phyloP scores from a whole-genome alignment of 768 basidiomycete species.

The Mrakia gelida region DNA sequence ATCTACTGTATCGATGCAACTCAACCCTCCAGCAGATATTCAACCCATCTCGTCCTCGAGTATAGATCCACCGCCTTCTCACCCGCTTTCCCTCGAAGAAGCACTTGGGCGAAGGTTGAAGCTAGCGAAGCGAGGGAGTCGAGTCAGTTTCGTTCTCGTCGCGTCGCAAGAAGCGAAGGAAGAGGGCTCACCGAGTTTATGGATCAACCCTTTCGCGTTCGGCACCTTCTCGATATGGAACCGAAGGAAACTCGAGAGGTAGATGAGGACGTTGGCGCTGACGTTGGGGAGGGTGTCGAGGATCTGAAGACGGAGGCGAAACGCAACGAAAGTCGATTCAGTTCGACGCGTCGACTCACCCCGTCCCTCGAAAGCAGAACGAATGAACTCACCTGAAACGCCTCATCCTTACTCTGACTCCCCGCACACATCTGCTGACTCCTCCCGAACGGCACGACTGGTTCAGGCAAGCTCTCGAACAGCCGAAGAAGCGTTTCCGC shows the following conservation, averaged over 20 bases:
- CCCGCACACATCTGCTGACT: not conserved
- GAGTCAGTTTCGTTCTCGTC: not conserved
- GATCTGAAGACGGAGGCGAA: not conserved
- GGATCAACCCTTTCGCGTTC: not conserved
- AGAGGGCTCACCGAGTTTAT: not conserved
- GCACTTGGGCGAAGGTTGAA: not conserved
- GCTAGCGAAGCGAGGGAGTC: not conserved
- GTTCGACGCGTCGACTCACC: not conserved
- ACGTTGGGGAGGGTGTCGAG: not conserved
- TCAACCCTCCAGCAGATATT: not conserved
- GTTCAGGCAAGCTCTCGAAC: not conserved
- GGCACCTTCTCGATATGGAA: conserved; percentile 2
- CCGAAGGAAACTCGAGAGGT: conserved; percentile 7
- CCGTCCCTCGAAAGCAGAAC: not conserved
- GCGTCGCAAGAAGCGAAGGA: not conserved
- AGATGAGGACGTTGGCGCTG: not conserved
- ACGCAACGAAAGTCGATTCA: not conserved
- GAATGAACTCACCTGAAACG: not conserved
- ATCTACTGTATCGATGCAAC: too few relatives aligned
- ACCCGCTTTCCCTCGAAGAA: not conserved
- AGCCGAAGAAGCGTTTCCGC: not conserved
- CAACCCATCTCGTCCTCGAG: conserved; percentile 7
- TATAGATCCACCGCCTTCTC: not conserved
- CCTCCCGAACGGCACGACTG: conserved; percentile 4
- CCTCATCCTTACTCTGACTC: not conserved